Evolutionary conservation across 1,139 yeast genomes (phyloP).

Genomic region (Tardiomyces digboiensis): DNA sequence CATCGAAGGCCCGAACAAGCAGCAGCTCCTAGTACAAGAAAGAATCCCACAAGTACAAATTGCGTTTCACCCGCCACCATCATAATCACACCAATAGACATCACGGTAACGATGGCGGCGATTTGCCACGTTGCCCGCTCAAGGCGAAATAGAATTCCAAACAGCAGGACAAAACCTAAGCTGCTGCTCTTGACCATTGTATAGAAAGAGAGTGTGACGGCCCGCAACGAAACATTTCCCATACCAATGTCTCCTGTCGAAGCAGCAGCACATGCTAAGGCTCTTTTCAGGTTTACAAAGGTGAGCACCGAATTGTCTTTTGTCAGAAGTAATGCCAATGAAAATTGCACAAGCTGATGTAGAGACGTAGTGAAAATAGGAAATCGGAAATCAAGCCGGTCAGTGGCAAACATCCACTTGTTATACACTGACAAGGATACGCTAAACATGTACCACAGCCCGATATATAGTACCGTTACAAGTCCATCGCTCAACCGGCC

Average conservation of each 20-base stretch:
- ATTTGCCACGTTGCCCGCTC: slow-evolving; percentile 65
- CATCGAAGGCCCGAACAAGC: slow-evolving; percentile 85
- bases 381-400: slow-evolving; percentile 62
- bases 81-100: slow-evolving; percentile 77
- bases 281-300: slow-evolving; percentile 30
- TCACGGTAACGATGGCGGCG: slow-evolving; percentile 58
- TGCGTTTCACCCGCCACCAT: slow-evolving; percentile 56
- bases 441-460: slow-evolving; percentile 41
- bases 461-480: slow-evolving; percentile 23
- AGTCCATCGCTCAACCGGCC: slow-evolving; percentile 3
- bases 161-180: slow-evolving; percentile 75
- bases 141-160: slow-evolving; percentile 71
- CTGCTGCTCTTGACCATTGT: slow-evolving; percentile 91
- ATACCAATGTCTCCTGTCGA: slow-evolving; percentile 92
- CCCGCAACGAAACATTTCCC: slow-evolving; percentile 74
- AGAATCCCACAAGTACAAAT: slow-evolving; percentile 44
- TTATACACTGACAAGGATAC: slow-evolving; percentile 83
- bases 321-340: background rate
- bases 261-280: slow-evolving; percentile 80
- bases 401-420: slow-evolving; percentile 91
- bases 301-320: slow-evolving; percentile 7
- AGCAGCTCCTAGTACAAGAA: slow-evolving; percentile 68
- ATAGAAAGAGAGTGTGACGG: slow-evolving; percentile 73
- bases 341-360: slow-evolving; percentile 62
- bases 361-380: slow-evolving; percentile 79